Evolutionary conservation across 768 basidiomycete genomes (phyloP).

Genomic region (Collybia sordida): DNA sequence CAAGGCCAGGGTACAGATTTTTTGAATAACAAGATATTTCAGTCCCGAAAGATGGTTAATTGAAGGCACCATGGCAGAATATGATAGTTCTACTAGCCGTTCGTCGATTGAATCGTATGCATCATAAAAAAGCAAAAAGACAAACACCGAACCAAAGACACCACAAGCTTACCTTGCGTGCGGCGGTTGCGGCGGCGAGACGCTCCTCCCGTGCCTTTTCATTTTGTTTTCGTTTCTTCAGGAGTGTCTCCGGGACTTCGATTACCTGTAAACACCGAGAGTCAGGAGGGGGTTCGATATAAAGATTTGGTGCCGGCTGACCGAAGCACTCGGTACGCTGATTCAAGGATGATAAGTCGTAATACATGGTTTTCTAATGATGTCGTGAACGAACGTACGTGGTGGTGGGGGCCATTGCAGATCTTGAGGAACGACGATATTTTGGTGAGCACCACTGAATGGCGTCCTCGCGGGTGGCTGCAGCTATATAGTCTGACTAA

Average conservation of each 20-base stretch:
- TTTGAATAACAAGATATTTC: conserved; percentile 27
- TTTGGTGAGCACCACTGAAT: conserved; percentile 19
- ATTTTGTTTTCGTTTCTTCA: conserved; percentile 98
- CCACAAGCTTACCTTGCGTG: conserved; percentile 77
- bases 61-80: conserved; percentile 70
- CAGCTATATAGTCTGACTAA: conserved; percentile 46
- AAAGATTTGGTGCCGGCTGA: conserved; percentile 23
- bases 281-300: conserved; percentile 19
- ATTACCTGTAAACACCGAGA: conserved; percentile 55
- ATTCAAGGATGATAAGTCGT: conserved; percentile 1
- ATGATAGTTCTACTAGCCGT: conserved; percentile 68
- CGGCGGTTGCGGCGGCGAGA: conserved; percentile 76
- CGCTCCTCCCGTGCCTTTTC: conserved; percentile 96
- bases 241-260: conserved; percentile 98
- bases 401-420: conserved; percentile 55
- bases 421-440: conserved; percentile 47
- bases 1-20: conserved; percentile 5
- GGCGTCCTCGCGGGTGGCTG: conserved; percentile 34
- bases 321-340: conserved; percentile 60
- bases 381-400: conserved; percentile 38
- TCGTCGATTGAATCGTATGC: conserved; percentile 74
- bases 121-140: conserved; percentile 54
- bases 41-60: conserved; percentile 97
- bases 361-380: too few relatives aligned
- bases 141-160: neutral